A percentile compares a stretch with the other conserved stretches of the same genome.
Conservation (phyloP, 257 asterid species). For the Solanum boliviense region DNA sequence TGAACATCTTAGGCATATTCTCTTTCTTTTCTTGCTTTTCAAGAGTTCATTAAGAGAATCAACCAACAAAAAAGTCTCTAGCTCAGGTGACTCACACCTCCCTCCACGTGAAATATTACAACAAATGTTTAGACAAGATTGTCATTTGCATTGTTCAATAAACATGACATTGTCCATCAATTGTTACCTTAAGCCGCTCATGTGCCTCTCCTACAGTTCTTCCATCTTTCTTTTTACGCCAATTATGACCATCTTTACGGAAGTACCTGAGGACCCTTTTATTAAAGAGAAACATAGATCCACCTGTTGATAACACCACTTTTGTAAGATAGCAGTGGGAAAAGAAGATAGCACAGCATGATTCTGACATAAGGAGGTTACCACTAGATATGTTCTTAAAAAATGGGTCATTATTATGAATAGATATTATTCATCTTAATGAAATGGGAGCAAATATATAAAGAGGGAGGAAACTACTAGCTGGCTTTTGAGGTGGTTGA, state of each 20-base stretch:
- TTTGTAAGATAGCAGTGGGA: slow-evolving; percentile 1
- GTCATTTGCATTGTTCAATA: not conserved
- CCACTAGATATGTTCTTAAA: not conserved
- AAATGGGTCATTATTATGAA: not conserved
- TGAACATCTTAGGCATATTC: not conserved
- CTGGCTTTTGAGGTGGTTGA: slow-evolving; percentile 24
- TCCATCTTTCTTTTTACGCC: slow-evolving; percentile 91
- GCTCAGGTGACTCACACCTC: not conserved
- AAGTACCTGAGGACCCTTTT: slow-evolving; percentile 70
- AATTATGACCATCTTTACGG: slow-evolving; percentile 89
- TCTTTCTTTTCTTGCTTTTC: not conserved
- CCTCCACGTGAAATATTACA: not conserved
- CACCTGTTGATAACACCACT: slow-evolving; percentile 37
- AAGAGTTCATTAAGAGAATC: not conserved
- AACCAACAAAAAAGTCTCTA: not conserved
- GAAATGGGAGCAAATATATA: not conserved
- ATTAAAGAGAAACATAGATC: slow-evolving; percentile 76
- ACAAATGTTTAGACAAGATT: not conserved
- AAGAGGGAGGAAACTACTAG: slow-evolving; percentile 30
- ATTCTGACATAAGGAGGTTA: not conserved
- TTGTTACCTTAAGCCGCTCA: slow-evolving; percentile 81
- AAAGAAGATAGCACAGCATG: not conserved
- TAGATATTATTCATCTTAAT: not conserved
- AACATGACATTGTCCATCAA: not conserved
- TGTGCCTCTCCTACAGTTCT: slow-evolving; percentile 90